These are phyloP conservation scores for Brassica rapa DNA, from an alignment of 345 rosid species.

Conservation along the genomic window DNA sequence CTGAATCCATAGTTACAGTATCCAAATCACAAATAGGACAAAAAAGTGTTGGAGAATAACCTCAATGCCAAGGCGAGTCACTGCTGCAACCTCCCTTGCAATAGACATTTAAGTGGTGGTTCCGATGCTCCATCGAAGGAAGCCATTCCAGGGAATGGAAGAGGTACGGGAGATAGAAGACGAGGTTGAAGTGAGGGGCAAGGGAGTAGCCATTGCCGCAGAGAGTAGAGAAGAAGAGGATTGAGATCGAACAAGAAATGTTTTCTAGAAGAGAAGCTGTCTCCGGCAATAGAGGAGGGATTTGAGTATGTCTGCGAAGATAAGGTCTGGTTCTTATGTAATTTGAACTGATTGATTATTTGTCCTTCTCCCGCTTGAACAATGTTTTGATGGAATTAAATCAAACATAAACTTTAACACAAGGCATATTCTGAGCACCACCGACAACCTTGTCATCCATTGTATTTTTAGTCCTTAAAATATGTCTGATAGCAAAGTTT, in stretches of 20 bases:
- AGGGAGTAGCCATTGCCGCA: constrained; percentile 53
- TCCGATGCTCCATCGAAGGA: constrained; percentile 53
- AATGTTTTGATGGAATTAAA: no score
- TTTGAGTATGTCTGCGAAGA: no score
- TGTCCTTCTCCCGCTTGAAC: no score
- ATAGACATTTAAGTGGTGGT: constrained; percentile 72
- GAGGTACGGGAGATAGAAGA: no score
- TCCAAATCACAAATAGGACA: not conserved
- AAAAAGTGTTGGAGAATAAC: constrained; percentile 32
- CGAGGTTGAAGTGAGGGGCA: constrained; percentile 34
- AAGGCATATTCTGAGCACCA: no score
- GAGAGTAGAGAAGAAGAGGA: not conserved
- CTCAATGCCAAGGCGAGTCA: constrained; percentile 89
- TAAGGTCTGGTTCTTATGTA: no score
- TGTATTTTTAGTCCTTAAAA: no score
- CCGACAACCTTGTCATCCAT: no score
- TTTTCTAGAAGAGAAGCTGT: not conserved
- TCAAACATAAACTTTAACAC: no score
- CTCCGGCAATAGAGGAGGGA: not conserved
- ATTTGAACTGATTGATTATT: no score
- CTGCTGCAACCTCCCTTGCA: constrained; percentile 93
- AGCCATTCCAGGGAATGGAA: constrained; percentile 17
- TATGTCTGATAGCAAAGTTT: no score
- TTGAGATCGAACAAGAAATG: constrained; percentile 8
- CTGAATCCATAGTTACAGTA: not conserved